Percentiles rank a stretch among this genome's conserved stretches.
phyloP scores from a whole-genome alignment of 495 filamentous ascomycete species.

The Xylaria nigripes region DNA sequence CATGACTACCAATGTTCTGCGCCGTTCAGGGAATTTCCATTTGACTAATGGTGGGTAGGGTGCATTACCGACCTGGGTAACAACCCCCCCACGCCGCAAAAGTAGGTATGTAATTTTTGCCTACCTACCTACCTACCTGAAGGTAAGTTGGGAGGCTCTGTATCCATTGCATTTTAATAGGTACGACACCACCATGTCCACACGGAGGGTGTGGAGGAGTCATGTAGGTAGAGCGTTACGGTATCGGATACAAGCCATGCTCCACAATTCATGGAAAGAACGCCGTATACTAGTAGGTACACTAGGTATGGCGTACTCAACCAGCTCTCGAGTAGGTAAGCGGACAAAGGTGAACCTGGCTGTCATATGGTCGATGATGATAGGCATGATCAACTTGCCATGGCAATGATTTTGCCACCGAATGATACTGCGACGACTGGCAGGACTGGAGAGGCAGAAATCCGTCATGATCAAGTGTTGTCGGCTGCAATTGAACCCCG shows the following conservation, averaged over 20 bases:
- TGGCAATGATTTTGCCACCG: no score
- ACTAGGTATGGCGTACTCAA: not conserved
- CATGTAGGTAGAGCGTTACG: not conserved
- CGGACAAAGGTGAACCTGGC: not conserved
- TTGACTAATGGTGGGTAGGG: not conserved
- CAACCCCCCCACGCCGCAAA: not conserved
- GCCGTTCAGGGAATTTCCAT: conserved; percentile 1
- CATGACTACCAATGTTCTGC: not conserved
- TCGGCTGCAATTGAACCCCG: no score
- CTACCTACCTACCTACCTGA: not conserved
- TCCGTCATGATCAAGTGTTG: no score
- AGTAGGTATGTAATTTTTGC: no score
- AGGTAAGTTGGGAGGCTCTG: conserved; percentile 8
- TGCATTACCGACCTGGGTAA: no score
- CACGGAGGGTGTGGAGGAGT: no score
- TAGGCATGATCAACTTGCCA: not conserved
- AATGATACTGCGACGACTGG: no score
- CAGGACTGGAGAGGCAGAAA: no score
- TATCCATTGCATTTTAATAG: not conserved
- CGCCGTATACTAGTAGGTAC: not conserved
- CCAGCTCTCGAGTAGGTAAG: no score
- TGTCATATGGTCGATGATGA: not conserved
- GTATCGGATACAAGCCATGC: not conserved
- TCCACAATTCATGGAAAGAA: not conserved
- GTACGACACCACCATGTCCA: not conserved